Evolutionary conservation across 805 yeast genomes (phyloP).

Genomic region (Schwanniomyces vanrijiae): DNA sequence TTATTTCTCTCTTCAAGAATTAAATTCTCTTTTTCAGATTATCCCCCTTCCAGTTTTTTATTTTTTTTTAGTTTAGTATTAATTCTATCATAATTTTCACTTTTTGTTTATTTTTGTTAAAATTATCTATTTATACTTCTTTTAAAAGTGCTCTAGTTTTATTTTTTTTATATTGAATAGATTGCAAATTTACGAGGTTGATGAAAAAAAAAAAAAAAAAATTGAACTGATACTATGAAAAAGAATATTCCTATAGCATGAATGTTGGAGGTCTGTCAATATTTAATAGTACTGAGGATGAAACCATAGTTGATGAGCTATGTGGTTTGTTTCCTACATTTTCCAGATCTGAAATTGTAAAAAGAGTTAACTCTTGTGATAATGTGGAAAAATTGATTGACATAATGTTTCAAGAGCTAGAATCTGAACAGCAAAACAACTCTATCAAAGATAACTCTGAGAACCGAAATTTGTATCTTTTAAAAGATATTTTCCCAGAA

Average conservation of each 20-base stretch:
- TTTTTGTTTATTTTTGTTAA: no score
- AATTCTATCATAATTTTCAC: no score
- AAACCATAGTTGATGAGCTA: constrained; percentile 16
- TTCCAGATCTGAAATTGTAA: constrained; percentile 24
- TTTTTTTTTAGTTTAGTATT: no score
- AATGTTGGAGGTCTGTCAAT: background rate
- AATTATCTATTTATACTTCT: no score
- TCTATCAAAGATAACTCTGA: background rate
- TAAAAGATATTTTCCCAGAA: constrained; percentile 49
- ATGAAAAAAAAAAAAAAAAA: background rate
- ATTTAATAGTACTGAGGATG: constrained; percentile 1
- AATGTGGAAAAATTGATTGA: constrained; percentile 24
- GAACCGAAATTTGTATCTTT: constrained; percentile 5
- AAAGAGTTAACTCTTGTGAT: constrained; percentile 22
- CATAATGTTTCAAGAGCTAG: constrained; percentile 18
- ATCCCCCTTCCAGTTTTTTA: no score
- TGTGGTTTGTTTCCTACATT: constrained; percentile 27
- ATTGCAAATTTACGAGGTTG: background rate
- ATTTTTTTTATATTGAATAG: background rate
- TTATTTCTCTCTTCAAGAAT: no score
- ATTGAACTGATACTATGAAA: background rate
- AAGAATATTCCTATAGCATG: background rate
- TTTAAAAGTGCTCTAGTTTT: no score
- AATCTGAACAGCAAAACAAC: background rate
- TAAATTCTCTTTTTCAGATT: no score